Evolutionary conservation across 495 filamentous ascomycete species (phyloP).

Genomic region (Xylaria grammica): DNA sequence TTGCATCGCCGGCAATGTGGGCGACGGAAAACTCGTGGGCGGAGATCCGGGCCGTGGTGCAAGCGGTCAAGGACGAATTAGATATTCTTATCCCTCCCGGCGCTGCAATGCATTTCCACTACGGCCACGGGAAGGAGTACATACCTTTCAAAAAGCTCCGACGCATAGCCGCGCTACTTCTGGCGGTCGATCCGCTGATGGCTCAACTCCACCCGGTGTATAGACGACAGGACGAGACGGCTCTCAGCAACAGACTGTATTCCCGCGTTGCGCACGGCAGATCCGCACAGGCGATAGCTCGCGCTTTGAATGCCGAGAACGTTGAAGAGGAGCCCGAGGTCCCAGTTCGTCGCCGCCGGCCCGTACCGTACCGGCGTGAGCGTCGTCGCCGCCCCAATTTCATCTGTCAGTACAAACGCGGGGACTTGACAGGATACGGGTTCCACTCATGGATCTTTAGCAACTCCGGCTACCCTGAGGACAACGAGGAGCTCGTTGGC

Average conservation of each 20-base stretch:
- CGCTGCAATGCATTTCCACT: conserved; percentile 30
- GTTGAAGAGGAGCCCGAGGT: background rate
- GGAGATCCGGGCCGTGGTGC: conserved; percentile 24
- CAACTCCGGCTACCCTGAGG: background rate
- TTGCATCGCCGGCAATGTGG: conserved; percentile 28
- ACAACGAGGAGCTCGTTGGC: too few species aligned
- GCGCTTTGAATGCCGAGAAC: background rate
- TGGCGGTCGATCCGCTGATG: conserved; percentile 25
- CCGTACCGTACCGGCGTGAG: background rate
- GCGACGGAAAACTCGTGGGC: conserved; percentile 20
- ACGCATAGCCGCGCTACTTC: conserved; percentile 24
- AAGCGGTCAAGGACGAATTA: conserved; percentile 19
- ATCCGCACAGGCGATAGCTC: background rate
- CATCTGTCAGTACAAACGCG: background rate
- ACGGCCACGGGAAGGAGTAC: conserved; percentile 24
- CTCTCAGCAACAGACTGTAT: conserved; percentile 19
- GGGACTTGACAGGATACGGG: conserved; percentile 10
- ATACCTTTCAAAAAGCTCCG: conserved; percentile 1
- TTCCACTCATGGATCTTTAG: background rate
- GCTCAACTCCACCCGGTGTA: conserved; percentile 27
- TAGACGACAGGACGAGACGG: conserved; percentile 5
- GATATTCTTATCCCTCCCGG: background rate
- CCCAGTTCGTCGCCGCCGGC: background rate
- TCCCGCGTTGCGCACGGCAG: conserved; percentile 8
- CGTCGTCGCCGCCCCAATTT: too few species aligned